These are phyloP conservation scores for Canavalia gladiata DNA, from an alignment of 306 rosid genomes.

Conservation along the genomic window DNA sequence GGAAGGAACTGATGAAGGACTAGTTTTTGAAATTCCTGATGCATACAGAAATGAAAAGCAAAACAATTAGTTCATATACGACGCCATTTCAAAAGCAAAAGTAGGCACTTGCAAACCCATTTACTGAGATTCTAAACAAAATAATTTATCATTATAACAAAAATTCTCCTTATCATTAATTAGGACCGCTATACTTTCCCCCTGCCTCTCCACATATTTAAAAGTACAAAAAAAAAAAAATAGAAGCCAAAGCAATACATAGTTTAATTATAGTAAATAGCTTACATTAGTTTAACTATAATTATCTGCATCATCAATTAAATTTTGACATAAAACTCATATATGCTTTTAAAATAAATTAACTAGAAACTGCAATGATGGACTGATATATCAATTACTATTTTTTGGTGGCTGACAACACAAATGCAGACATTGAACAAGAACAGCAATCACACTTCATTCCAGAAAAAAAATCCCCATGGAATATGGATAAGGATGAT, in stretches of 20 bases:
- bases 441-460: too few species aligned
- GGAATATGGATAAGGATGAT: not conserved
- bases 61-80: slow-evolving; percentile 38
- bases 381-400: not conserved
- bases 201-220: not conserved
- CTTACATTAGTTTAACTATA: not conserved
- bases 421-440: too few species aligned
- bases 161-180: not conserved
- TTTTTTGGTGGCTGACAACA: too few species aligned
- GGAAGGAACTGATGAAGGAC: slow-evolving; percentile 65
- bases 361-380: not conserved
- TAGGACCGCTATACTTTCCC: not conserved
- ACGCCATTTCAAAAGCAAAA: slow-evolving; percentile 10
- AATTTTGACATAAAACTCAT: not conserved
- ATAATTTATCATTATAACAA: not conserved
- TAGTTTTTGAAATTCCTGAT: slow-evolving; percentile 65
- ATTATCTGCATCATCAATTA: not conserved
- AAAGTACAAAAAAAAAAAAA: not conserved
- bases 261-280: not conserved
- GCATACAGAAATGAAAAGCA: slow-evolving; percentile 37
- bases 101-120: slow-evolving; percentile 1
- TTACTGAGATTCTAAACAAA: not conserved
- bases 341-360: not conserved
- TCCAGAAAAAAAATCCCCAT: too few species aligned
- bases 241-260: not conserved